Evolutionary conservation across 1,284 basidiomycete genomes (phyloP).

Genomic region (Stygiomarasmius scandens): DNA sequence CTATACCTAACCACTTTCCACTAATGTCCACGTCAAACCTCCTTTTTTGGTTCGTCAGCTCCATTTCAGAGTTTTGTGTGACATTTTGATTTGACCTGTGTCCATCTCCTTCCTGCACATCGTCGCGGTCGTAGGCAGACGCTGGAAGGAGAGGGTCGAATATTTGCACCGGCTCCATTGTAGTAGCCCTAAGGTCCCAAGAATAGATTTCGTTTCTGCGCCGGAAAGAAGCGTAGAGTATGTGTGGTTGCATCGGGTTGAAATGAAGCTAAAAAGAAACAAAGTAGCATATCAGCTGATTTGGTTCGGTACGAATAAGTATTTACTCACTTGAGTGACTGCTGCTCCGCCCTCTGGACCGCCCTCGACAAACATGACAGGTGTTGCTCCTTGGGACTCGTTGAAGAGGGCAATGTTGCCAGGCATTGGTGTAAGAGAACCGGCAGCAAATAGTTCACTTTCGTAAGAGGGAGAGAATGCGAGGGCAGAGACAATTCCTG

Average conservation of each 20-base stretch:
- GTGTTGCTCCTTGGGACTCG: conserved; percentile 54
- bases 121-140: too few relatives aligned
- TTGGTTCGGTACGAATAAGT: background rate
- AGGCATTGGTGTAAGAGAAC: conserved; percentile 56
- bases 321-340: conserved; percentile 68
- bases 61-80: conserved; percentile 9
- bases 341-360: conserved; percentile 49
- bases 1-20: conserved; percentile 70
- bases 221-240: conserved; percentile 81
- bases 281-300: background rate
- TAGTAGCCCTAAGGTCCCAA: conserved; percentile 79
- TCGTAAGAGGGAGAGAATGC: conserved; percentile 71
- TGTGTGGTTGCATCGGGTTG: conserved; percentile 70
- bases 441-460: conserved; percentile 77
- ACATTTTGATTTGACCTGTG: too few relatives aligned
- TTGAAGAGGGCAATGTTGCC: conserved; percentile 79
- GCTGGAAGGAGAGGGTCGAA: conserved; percentile 29
- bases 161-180: conserved; percentile 47
- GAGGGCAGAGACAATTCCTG: conserved; percentile 84
- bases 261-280: conserved; percentile 65
- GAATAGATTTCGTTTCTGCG: conserved; percentile 64
- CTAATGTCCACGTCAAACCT: conserved; percentile 77
- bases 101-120: too few relatives aligned
- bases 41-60: conserved; percentile 74
- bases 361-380: conserved; percentile 64